Evolutionary conservation across 805 yeast species (phyloP).

Genomic region (Metschnikowia kunwiensis): DNA sequence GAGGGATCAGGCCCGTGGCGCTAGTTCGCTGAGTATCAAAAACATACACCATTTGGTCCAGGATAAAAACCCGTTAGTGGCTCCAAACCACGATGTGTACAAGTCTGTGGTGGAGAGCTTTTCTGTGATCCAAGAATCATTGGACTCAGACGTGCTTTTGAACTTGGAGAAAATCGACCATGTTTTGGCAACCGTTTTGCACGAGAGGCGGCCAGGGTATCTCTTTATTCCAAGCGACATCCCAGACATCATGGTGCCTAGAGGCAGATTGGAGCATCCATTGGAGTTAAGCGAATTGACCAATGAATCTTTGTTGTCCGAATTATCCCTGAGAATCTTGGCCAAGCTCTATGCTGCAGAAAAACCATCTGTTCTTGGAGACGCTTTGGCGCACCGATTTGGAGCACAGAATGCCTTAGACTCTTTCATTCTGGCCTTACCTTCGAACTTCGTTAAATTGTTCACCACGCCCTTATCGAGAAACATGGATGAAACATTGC

Average conservation of each 20-base stretch:
- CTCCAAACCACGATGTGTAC: constrained; percentile 67
- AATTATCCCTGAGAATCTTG: constrained; percentile 39
- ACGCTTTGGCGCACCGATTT: constrained; percentile 65
- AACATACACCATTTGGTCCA: constrained; percentile 62
- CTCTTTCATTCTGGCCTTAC: constrained; percentile 47
- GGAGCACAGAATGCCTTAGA: constrained; percentile 45
- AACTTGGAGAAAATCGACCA: constrained; percentile 59
- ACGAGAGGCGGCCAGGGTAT: constrained; percentile 75
- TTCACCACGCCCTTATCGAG: constrained; percentile 66
- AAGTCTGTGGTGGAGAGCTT: constrained; percentile 58
- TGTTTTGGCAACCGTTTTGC: constrained; percentile 54
- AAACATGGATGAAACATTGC: constrained; percentile 68
- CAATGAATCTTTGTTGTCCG: constrained; percentile 18
- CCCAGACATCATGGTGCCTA: constrained; percentile 38
- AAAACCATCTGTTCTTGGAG: constrained; percentile 68
- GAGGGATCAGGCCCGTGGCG: constrained; percentile 20
- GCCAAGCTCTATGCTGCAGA: constrained; percentile 48
- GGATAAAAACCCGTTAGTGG: constrained; percentile 40
- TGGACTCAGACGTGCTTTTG: constrained; percentile 24
- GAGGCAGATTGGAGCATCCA: constrained; percentile 19
- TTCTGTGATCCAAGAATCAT: constrained; percentile 47
- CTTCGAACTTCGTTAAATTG: constrained; percentile 36
- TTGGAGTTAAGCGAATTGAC: constrained; percentile 17
- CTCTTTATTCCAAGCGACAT: constrained; percentile 73
- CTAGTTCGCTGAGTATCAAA: constrained; percentile 14